Evolutionary conservation across 768 basidiomycete genomes (phyloP), one percentile per base, ranked within the genome.

Genomic region (Boletus huronensis): DNA sequence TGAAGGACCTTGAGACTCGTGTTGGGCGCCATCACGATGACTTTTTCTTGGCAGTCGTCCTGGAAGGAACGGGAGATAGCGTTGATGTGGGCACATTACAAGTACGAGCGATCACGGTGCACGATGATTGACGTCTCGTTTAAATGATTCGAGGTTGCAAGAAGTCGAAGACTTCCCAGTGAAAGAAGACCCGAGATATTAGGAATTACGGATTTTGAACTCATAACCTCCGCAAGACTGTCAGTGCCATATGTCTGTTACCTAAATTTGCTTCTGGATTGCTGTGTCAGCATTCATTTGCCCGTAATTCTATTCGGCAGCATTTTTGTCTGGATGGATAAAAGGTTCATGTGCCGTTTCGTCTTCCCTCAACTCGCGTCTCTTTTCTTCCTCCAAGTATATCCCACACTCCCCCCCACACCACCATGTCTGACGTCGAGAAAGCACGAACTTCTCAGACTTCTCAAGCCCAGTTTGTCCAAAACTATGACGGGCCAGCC

Each of bases 341-440:
- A 65, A 65, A 65, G 50, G 59, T 11, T 19, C 38, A 16, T 34
- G 23, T 19, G 23, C 9, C 39, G 10, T 44, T 17, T 17, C 0
- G 2, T n/a, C 6, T 1, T 2, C 17, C n/a, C n/a, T 23, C 46
- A 39, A 41, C 29, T 17, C 5, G 6, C 21, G 35, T 46, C 21
- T 51, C 28, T 31, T 53, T 51, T 34, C 26, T 25, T 48, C 47
- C 17, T 21, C 14, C 32, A 16, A 36, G 6, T 28, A 13, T 16
- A 23, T 6, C 21, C 13, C 40, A 19, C 50, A 38, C 9, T 6
- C 10, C 23, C 26, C 14, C 32, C 31, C 5, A 0, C 23, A 45
- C 38, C 48, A 55, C 44, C 56, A 74, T 75, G 73, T 63, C 73
- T n/a, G 73, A 74, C 64, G 48, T 58, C 48, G 73, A 75, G 64